These are phyloP conservation scores for Zangia roseola DNA, from an alignment of 768 basidiomycete genomes.

Conservation along the genomic window DNA sequence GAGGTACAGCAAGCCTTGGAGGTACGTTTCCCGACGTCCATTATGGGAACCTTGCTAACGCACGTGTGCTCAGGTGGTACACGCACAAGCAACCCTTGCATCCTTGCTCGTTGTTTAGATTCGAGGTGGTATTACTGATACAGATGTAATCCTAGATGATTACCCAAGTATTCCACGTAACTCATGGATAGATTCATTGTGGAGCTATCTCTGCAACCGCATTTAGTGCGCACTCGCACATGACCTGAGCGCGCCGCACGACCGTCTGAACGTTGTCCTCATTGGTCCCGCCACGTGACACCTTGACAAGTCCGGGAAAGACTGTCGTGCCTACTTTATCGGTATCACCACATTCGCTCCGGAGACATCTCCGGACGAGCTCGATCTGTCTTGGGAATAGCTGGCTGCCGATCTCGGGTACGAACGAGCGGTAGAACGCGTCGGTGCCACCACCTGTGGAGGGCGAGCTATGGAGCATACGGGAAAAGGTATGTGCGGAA, in stretches of 20 bases:
- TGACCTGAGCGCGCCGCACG: constrained; percentile 80
- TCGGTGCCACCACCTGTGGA: constrained; percentile 45
- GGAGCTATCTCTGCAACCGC: constrained; percentile 3
- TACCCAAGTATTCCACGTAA: constrained; percentile 3
- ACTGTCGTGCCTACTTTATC: constrained; percentile 82
- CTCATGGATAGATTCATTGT: background rate
- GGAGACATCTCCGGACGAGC: constrained; percentile 78
- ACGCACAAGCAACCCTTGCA: constrained; percentile 80
- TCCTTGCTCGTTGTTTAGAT: constrained; percentile 72
- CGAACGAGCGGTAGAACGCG: constrained; percentile 83
- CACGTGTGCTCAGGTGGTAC: constrained; percentile 56
- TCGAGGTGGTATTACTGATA: constrained; percentile 6
- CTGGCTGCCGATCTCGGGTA: constrained; percentile 75
- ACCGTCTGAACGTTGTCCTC: constrained; percentile 64
- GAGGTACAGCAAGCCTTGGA: constrained; percentile 93
- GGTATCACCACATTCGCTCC: constrained; percentile 67
- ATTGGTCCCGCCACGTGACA: constrained; percentile 43
- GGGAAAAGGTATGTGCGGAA: constrained; percentile 74
- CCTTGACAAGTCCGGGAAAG: constrained; percentile 87
- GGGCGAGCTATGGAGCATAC: constrained; percentile 80
- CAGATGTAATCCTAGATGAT: constrained; percentile 23
- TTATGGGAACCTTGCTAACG: constrained; percentile 10
- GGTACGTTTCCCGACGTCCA: constrained; percentile 37
- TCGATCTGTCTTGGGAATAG: constrained; percentile 81
- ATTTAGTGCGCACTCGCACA: constrained; percentile 79